Base-by-base conservation (phyloP, 2,329 filamentous ascomycete species). In the Scytalidium sp. region DNA sequence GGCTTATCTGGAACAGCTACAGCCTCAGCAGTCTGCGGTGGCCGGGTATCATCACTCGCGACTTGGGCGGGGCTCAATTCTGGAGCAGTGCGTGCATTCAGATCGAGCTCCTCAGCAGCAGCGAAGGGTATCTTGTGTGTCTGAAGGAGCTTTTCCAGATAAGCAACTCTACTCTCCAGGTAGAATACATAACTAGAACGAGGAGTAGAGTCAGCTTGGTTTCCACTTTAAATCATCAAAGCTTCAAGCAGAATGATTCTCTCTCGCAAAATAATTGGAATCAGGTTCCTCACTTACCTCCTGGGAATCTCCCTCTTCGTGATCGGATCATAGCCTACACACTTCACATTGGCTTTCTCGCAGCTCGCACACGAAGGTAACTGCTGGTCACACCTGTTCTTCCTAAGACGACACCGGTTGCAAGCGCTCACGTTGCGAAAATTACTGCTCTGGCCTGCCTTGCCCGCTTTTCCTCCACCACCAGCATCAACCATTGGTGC, bases 271-370 rank as follows among this genome's bases (percentile, higher is more conserved):
- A n/a, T n/a, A n/a, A n/a, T n/a, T n/a, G n/a, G n/a, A n/a, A n/a
- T n/a, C n/a, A n/a, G n/a, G 46, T 36, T n/a, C 17, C 13, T 4
- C 5, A 67, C 70, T 60, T 59, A 75, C 74, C 81, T 85, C 70
- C 92, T 82, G 45, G 93, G 93, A 51, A 97, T 96, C 71, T 97
- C 91, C 64, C 89, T 85, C 76, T 97, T 97, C 20, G 90, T 96
- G 64, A 97, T 96, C 27, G 93, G 92, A 66, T 97, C 93, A 69
- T 96, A 97, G 55, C 93, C 93, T 45, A 97, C 90, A 67, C 94
- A 97, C 58, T 88, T 86, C 42, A 95, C 89, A 51, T 82, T 81
- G n/a, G 89, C 92, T 73, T 97, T 97, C 67, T 92, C 90, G 70
- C 93, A 97, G 59, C 89, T 90, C 40, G 88, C 86, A 68, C 93